phyloP scores from a whole-genome alignment of 179 eudicot genomes.

The Nepenthes alata region DNA sequence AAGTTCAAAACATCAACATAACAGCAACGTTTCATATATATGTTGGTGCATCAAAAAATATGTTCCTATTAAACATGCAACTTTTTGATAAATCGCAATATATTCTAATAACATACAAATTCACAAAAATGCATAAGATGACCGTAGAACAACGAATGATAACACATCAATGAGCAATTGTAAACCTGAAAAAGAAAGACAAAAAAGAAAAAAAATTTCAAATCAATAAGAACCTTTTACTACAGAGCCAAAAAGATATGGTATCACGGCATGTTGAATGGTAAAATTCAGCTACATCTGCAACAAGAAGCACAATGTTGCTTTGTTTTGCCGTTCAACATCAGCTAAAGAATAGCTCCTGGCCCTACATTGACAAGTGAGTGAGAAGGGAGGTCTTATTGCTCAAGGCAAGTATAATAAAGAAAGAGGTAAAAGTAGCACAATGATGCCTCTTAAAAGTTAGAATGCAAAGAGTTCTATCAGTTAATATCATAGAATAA shows the following conservation, averaged over 20 bases:
- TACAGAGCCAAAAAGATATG: conserved; percentile 47
- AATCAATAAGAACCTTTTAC: conserved; percentile 44
- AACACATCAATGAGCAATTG: too few relatives aligned
- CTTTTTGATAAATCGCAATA: not conserved
- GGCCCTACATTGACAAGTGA: conserved; percentile 16
- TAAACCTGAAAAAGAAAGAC: too few relatives aligned
- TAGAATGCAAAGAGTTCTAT: too few relatives aligned
- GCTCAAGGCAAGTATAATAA: not conserved
- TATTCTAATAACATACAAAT: not conserved
- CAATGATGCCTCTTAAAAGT: too few relatives aligned
- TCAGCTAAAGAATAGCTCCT: conserved; percentile 42
- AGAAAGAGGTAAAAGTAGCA: conserved; percentile 1
- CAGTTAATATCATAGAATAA: too few relatives aligned
- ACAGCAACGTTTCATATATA: not conserved
- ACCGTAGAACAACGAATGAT: too few relatives aligned
- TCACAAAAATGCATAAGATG: not conserved
- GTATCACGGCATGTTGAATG: conserved; percentile 50
- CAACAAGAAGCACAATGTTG: conserved; percentile 43
- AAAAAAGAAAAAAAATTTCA: not conserved
- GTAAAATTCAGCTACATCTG: conserved; percentile 24
- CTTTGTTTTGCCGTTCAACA: conserved; percentile 12
- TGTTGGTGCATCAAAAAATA: not conserved
- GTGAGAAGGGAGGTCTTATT: not conserved
- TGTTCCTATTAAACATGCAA: not conserved
- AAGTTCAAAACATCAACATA: not conserved